A percentile compares a stretch with the other conserved stretches of the same genome.
Evolutionary conservation across 441 rosid species (phyloP).

Genomic region (Hura crepitans): DNA sequence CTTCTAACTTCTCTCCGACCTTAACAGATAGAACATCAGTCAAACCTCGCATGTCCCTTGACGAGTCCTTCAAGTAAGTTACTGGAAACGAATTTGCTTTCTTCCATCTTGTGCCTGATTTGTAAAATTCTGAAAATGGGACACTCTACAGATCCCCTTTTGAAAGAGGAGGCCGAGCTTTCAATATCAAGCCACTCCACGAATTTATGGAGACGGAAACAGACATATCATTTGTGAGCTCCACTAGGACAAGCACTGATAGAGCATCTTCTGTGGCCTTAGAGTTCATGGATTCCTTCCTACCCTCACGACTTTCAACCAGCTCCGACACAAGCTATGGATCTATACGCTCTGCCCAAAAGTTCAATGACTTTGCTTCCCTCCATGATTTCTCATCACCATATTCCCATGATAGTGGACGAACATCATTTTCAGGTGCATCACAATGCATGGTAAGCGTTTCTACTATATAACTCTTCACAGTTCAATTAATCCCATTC

Average conservation of each 20-base stretch:
- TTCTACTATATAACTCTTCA: too few relatives aligned
- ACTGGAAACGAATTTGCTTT: neutral
- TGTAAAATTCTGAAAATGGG: neutral
- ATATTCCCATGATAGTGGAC: slow-evolving; percentile 51
- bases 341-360: slow-evolving; percentile 49
- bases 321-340: slow-evolving; percentile 58
- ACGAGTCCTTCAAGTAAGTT: slow-evolving; percentile 56
- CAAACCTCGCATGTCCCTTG: slow-evolving; percentile 45
- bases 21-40: slow-evolving; percentile 40
- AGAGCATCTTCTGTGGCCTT: slow-evolving; percentile 39
- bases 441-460: slow-evolving; percentile 51
- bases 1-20: neutral
- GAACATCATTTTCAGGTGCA: slow-evolving; percentile 52
- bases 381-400: slow-evolving; percentile 44
- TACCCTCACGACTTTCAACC: slow-evolving; percentile 41
- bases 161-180: slow-evolving; percentile 32
- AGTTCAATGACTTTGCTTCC: slow-evolving; percentile 40
- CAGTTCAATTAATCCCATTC: too few relatives aligned
- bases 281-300: slow-evolving; percentile 46
- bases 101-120: too few relatives aligned
- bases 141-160: slow-evolving; percentile 50
- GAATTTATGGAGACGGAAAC: slow-evolving; percentile 63
- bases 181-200: slow-evolving; percentile 30
- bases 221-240: slow-evolving; percentile 75
- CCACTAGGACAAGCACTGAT: slow-evolving; percentile 73